Percentiles rank a stretch among this genome's conserved stretches.
Evolutionary conservation across 768 basidiomycete genomes (phyloP).

Genomic region (Lactarius deliciosus): DNA sequence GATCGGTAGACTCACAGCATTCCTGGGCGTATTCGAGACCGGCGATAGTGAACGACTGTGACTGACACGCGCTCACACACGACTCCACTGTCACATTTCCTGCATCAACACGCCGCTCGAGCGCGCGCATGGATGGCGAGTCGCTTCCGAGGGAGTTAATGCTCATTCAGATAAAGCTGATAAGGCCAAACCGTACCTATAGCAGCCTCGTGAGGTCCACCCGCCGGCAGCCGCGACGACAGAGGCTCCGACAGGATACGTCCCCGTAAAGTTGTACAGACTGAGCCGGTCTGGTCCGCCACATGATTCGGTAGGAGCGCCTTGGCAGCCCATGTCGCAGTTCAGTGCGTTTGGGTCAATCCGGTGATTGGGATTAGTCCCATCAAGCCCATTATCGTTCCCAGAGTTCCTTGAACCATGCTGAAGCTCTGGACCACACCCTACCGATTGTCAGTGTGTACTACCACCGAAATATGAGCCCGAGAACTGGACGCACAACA

Average conservation of each 20-base stretch:
- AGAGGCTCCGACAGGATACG: neutral
- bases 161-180: neutral
- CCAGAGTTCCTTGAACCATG: constrained; percentile 1
- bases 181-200: neutral
- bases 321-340: constrained; percentile 18
- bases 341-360: neutral
- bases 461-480: neutral
- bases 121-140: neutral
- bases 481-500: neutral
- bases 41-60: constrained; percentile 1
- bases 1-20: constrained; percentile 9
- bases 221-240: constrained; percentile 5
- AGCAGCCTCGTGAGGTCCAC: constrained; percentile 3
- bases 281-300: constrained; percentile 2
- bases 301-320: constrained; percentile 6
- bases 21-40: constrained; percentile 12
- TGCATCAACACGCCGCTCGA: constrained; percentile 6
- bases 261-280: constrained; percentile 16
- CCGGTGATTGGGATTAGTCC: neutral
- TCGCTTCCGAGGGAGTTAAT: neutral
- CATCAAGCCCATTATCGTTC: neutral
- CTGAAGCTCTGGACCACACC: neutral
- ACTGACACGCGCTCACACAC: constrained; percentile 4
- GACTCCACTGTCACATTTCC: constrained; percentile 12
- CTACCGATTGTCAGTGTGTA: neutral